These are phyloP conservation scores for Silene conica DNA, from an alignment of 148 eudicot species.

Conservation along the genomic window DNA sequence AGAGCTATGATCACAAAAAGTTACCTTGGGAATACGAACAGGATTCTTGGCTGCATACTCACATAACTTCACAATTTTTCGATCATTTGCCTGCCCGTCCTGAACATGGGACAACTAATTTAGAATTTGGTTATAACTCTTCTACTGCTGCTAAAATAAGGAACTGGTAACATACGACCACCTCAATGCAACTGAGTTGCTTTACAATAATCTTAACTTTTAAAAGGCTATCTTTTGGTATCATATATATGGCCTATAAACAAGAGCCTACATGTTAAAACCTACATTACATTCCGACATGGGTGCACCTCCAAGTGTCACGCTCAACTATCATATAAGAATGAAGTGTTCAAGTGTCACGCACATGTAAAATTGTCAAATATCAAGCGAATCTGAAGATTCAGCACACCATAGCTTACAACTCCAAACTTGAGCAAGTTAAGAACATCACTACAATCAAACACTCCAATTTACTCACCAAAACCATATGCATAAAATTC, in stretches of 20 bases:
- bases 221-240: background rate
- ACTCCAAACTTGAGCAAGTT: too few relatives aligned
- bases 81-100: conserved; percentile 64
- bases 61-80: conserved; percentile 81
- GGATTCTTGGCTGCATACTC: conserved; percentile 99
- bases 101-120: conserved; percentile 29
- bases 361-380: background rate
- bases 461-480: background rate
- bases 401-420: background rate
- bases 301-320: too few relatives aligned
- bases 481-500: background rate
- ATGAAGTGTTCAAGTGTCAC: background rate
- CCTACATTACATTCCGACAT: too few relatives aligned
- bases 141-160: conserved; percentile 1
- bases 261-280: background rate
- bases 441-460: background rate
- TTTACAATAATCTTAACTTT: background rate
- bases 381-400: background rate
- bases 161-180: background rate
- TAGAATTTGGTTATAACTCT: conserved; percentile 4
- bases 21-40: conserved; percentile 84
- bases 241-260: background rate
- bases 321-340: too few relatives aligned
- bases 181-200: background rate
- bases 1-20: background rate